Evolutionary conservation across 768 basidiomycete genomes (phyloP).

Genomic region (Phanerodontia chrysosporium): DNA sequence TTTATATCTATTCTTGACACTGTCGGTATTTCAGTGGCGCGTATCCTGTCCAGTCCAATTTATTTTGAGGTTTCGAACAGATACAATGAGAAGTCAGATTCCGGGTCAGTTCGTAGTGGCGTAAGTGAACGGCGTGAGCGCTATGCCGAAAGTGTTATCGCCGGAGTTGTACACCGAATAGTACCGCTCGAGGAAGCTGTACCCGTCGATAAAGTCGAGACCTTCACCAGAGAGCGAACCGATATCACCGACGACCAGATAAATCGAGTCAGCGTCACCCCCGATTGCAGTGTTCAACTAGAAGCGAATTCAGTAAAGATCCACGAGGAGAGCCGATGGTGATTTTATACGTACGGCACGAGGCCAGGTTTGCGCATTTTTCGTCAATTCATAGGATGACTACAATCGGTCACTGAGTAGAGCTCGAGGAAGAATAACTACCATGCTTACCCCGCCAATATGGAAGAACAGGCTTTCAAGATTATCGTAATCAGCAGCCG

Average conservation of each 20-base stretch:
- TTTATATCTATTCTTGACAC: too few relatives aligned
- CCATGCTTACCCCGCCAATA: conserved; percentile 3
- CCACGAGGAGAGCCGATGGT: neutral
- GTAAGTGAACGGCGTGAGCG: conserved; percentile 27
- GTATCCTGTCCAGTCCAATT: too few relatives aligned
- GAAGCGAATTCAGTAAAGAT: neutral
- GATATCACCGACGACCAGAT: conserved; percentile 20
- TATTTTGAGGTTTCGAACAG: too few relatives aligned
- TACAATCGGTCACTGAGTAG: neutral
- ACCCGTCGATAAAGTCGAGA: too few relatives aligned
- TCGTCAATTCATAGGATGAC: conserved; percentile 42
- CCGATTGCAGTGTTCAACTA: conserved; percentile 20
- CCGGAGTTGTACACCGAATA: conserved; percentile 17
- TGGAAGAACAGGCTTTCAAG: conserved; percentile 19
- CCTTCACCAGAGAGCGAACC: conserved; percentile 7
- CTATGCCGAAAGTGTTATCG: conserved; percentile 29
- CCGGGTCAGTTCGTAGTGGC: conserved; percentile 24
- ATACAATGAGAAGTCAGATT: too few relatives aligned
- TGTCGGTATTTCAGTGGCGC: too few relatives aligned
- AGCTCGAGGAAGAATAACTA: too few relatives aligned
- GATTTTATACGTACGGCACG: conserved; percentile 14
- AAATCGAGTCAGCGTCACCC: conserved; percentile 13
- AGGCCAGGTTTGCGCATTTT: conserved; percentile 66
- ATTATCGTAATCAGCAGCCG: conserved; percentile 16
- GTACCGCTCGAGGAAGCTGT: conserved; percentile 7